phyloP scores from a whole-genome alignment of 768 basidiomycete species.

The Trametes meyenii region DNA sequence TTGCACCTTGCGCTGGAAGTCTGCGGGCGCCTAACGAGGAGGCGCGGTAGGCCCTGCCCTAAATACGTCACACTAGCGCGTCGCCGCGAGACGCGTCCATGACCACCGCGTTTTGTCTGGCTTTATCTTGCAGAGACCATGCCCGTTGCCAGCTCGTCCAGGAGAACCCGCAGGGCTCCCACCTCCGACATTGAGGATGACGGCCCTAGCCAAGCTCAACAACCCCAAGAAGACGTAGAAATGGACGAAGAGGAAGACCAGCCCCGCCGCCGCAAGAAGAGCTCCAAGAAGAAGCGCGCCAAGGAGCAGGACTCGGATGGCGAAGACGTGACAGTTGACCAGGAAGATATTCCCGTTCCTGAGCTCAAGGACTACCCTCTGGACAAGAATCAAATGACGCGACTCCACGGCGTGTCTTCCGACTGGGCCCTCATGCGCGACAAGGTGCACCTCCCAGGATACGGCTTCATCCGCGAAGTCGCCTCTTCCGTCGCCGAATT shows the following conservation, averaged over 20 bases:
- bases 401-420: constrained; percentile 56
- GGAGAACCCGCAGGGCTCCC: constrained; percentile 46
- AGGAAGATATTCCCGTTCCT: constrained; percentile 48
- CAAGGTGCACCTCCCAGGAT: constrained; percentile 48
- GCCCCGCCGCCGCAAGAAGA: constrained; percentile 36
- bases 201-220: constrained; percentile 21
- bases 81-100: constrained; percentile 22
- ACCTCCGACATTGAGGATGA: constrained; percentile 45
- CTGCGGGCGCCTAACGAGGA: neutral
- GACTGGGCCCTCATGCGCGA: constrained; percentile 65
- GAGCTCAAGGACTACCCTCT: constrained; percentile 71
- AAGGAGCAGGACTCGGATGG: constrained; percentile 44
- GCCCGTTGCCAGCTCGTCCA: constrained; percentile 37
- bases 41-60: constrained; percentile 34
- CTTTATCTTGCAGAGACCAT: constrained; percentile 23
- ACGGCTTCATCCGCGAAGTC: constrained; percentile 51
- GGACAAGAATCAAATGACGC: constrained; percentile 50
- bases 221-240: constrained; percentile 26
- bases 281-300: constrained; percentile 28
- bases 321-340: constrained; percentile 26
- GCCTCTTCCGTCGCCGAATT: constrained; percentile 65
- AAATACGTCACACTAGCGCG: constrained; percentile 24
- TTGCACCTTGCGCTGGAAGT: constrained; percentile 4
- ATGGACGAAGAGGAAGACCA: constrained; percentile 47
- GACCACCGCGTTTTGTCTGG: constrained; percentile 9